Percentiles rank a stretch among this genome's conserved stretches.
Conservation (phyloP, 306 rosid species). For the Ormosia emarginata region DNA sequence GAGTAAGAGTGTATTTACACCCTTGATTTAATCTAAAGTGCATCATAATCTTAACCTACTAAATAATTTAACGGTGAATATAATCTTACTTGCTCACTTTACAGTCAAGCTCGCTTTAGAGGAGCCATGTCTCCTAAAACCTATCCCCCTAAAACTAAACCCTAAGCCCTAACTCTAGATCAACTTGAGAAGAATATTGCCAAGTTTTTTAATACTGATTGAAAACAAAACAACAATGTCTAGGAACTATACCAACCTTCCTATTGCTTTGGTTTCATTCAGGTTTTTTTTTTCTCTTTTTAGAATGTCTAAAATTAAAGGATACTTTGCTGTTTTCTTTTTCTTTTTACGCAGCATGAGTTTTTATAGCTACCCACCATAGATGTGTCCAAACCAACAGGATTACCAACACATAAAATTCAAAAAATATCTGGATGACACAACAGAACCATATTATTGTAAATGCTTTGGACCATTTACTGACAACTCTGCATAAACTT, state of each 20-base stretch:
- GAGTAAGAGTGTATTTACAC: background rate
- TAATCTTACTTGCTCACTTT: too few relatives aligned
- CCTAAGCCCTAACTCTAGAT: background rate
- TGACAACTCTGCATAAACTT: background rate
- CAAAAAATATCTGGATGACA: background rate
- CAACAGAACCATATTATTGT: background rate
- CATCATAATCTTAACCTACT: background rate
- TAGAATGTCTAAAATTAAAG: background rate
- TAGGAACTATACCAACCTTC: background rate
- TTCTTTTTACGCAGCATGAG: background rate
- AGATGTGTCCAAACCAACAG: background rate
- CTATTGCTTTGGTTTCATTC: background rate
- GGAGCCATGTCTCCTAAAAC: too few relatives aligned
- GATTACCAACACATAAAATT: background rate
- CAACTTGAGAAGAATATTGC: background rate
- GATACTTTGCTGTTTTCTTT: background rate
- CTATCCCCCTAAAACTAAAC: background rate
- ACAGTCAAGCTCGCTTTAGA: too few relatives aligned
- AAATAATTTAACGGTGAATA: background rate
- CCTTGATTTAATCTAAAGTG: background rate
- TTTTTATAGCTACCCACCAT: background rate
- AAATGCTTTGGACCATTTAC: background rate
- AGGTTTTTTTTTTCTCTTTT: background rate
- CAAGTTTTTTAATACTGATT: background rate
- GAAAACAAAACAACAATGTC: constrained; percentile 5